Base-by-base conservation (phyloP, 78 protist genomes). In the Chrysochromulina parva region DNA sequence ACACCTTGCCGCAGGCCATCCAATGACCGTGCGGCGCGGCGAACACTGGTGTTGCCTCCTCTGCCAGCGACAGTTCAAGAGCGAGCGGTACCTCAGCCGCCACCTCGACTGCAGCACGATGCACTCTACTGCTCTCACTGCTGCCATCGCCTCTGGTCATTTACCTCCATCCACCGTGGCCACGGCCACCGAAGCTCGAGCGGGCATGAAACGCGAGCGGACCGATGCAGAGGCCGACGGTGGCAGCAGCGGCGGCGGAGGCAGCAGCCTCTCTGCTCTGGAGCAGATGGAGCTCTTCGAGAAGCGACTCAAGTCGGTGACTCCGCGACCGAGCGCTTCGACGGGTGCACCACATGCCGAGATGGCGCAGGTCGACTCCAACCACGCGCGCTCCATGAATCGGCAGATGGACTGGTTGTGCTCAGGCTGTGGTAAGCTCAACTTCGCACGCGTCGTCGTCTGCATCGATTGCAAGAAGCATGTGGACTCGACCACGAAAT, bases 281-380 rank as follows among this genome's bases (percentile, higher is more conserved):
- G 82, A 74, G 82, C 82, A 74, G 82, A 74, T 74, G 82, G 82
- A 28, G 82, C 54, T 74, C 22, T 6, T 74, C 28, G 38, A 74
- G 82, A 11, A 48, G 55, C 82, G 82, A n/a, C 55, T 74, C 54
- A 58, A 58, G 62, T 58, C 62, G 62, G 24, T 14, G 62, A 13
- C 38, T 38, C 38, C 62, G 62, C 7, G 62, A 13, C 62, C 24
- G 62, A 58, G 7, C 24, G 24, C 62, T 13, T 7, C 7, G 62
- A 58, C 7, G 62, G 62, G 13, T 7, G 62, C 13, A 13, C 24
- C 13, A 13, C 62, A 7, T 7, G 62, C 7, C 7, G 62, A 38
- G 13, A 16, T 1, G 82, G 57, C 1, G 19, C 13, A 74, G 82
- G 82, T 48, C 26, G 82, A 74, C 55, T 48, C 82, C 13, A 74